phyloP scores from a whole-genome alignment of 2,329 filamentous ascomycete genomes.

The Talaromyces sp. region DNA sequence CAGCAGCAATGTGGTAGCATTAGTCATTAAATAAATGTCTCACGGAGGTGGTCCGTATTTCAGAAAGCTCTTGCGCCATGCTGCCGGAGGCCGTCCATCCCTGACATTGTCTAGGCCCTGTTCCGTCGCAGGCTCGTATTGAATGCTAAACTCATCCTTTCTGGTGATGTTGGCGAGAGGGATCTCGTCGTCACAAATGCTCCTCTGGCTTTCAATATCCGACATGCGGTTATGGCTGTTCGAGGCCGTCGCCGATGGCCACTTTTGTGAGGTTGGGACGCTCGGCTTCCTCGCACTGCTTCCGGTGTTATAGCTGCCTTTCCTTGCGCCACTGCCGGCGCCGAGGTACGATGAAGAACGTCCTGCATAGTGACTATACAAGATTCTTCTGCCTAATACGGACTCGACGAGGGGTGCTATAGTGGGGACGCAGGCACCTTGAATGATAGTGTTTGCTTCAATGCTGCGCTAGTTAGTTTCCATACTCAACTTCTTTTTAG shows the following conservation, averaged over 20 bases:
- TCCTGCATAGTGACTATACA: conserved; percentile 3
- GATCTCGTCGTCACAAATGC: conserved; percentile 3
- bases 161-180: conserved; percentile 7
- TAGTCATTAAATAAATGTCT: neutral
- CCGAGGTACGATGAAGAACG: conserved; percentile 2
- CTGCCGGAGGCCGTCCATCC: conserved; percentile 2
- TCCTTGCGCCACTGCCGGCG: neutral
- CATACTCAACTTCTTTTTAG: neutral
- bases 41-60: conserved; percentile 3
- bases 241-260: neutral
- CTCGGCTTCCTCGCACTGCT: neutral
- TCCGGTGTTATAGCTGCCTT: neutral
- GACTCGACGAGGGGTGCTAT: conserved; percentile 9
- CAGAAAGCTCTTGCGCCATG: conserved; percentile 7
- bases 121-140: conserved; percentile 4
- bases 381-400: conserved; percentile 7
- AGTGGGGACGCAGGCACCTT: conserved; percentile 13
- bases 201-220: conserved; percentile 11
- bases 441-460: conserved; percentile 13
- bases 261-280: neutral
- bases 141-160: conserved; percentile 8
- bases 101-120: neutral
- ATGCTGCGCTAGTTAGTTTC: conserved; percentile 3
- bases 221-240: neutral
- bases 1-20: neutral